Conservation (phyloP, 169 alveolate species). For the Eimeria nieschulzi region DNA sequence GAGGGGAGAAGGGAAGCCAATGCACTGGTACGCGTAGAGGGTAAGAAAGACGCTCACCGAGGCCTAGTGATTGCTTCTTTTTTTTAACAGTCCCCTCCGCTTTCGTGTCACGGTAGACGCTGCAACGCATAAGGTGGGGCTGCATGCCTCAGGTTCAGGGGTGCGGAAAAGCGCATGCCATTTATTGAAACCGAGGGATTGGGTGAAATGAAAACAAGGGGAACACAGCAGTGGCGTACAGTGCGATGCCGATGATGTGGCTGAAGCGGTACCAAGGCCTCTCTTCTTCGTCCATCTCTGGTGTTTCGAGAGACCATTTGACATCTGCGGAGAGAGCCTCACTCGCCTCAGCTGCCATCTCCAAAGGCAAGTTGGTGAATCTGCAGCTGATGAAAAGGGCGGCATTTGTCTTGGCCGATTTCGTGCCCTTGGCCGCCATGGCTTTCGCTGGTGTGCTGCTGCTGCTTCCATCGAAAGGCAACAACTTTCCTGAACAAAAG, state of each 20-base stretch:
- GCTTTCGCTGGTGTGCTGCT: conserved; percentile 9
- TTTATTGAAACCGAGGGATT: too few species aligned
- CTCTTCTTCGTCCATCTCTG: conserved; percentile 66
- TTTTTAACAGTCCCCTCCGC: not conserved
- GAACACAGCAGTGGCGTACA: not conserved
- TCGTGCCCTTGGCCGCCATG: not conserved
- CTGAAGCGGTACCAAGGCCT: conserved; percentile 31
- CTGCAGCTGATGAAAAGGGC: conserved; percentile 12
- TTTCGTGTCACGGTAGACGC: not conserved
- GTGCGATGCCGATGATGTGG: conserved; percentile 30
- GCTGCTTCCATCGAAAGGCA: not conserved
- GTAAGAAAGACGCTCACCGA: not conserved
- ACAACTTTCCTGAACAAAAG: not conserved
- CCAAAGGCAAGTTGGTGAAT: conserved; percentile 49
- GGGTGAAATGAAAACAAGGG: not conserved
- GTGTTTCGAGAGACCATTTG: conserved; percentile 35
- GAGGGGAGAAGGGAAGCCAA: not conserved
- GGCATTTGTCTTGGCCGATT: not conserved
- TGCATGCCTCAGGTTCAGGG: too few species aligned
- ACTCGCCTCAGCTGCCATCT: conserved; percentile 3
- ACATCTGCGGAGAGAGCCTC: conserved; percentile 36
- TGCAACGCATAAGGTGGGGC: not conserved
- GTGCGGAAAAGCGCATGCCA: too few species aligned
- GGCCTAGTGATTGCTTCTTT: not conserved
- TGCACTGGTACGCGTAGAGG: not conserved